phyloP scores from a whole-genome alignment of 208 protist species.

The Wallacemonas sp. region DNA sequence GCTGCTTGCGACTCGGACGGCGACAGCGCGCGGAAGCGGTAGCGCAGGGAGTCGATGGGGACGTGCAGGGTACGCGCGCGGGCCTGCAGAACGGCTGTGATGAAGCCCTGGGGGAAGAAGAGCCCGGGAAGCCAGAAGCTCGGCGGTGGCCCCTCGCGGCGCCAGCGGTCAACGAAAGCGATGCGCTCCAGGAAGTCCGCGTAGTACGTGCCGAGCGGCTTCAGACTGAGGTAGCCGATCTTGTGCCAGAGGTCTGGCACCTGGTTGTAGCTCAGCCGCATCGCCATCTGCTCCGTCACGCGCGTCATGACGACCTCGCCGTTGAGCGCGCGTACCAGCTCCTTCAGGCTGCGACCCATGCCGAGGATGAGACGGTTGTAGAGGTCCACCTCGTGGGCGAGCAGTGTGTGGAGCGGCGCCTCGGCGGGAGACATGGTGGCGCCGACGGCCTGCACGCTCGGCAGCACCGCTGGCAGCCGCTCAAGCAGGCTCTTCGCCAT shows the following conservation, averaged over 20 bases:
- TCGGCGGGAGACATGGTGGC: slow-evolving; percentile 39
- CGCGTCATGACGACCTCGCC: slow-evolving; percentile 89
- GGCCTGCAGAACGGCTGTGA: slow-evolving; percentile 89
- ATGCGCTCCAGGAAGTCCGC: slow-evolving; percentile 90
- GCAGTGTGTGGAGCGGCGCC: slow-evolving; percentile 81
- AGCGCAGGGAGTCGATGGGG: slow-evolving; percentile 87
- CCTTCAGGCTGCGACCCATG: slow-evolving; percentile 48
- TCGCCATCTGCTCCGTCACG: slow-evolving; percentile 74
- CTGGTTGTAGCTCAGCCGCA: slow-evolving; percentile 75
- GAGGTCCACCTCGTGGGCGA: slow-evolving; percentile 87
- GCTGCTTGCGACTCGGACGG: slow-evolving; percentile 20
- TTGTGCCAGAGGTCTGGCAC: slow-evolving; percentile 92
- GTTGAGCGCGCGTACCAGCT: slow-evolving; percentile 80
- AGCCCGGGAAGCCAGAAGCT: slow-evolving; percentile 97
- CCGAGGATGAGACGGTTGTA: slow-evolving; percentile 79
- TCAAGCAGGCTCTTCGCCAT: slow-evolving; percentile 51
- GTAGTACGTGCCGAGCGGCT: slow-evolving; percentile 94
- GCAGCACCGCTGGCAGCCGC: slow-evolving; percentile 54
- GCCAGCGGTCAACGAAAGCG: slow-evolving; percentile 92
- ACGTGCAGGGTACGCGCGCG: slow-evolving; percentile 82
- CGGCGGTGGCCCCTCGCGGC: slow-evolving; percentile 79
- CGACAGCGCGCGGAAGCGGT: slow-evolving; percentile 57
- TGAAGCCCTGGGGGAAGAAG: slow-evolving; percentile 97
- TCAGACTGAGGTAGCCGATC: slow-evolving; percentile 93
- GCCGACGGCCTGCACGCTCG: slow-evolving; percentile 39